Evolutionary conservation across 116 monocot species (phyloP).

Genomic region (Papilionanthe hybrid): DNA sequence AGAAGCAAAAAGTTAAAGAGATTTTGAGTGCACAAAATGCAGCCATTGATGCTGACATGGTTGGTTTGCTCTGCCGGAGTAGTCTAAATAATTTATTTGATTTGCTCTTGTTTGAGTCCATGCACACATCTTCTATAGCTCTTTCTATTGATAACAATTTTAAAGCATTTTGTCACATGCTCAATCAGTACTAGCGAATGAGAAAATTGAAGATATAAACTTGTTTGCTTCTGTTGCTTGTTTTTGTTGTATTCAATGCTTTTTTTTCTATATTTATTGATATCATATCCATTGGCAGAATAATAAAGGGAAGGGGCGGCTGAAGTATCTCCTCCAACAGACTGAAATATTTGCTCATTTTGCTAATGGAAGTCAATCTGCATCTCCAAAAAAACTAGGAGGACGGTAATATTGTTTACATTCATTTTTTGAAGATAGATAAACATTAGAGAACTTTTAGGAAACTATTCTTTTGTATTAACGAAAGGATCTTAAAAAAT

Average conservation of each 20-base stretch:
- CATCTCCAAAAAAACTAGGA: constrained; percentile 51
- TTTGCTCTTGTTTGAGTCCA: background rate
- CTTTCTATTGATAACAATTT: background rate
- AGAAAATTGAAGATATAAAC: background rate
- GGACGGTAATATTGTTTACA: constrained; percentile 56
- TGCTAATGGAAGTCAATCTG: constrained; percentile 77
- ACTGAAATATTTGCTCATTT: constrained; percentile 98
- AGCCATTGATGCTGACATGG: constrained; percentile 92
- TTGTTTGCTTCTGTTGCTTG: background rate
- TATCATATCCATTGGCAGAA: constrained; percentile 41
- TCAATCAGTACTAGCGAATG: background rate
- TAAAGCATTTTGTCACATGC: background rate
- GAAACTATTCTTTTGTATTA: background rate
- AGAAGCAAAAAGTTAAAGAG: constrained; percentile 84
- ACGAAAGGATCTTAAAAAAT: background rate
- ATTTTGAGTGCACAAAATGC: constrained; percentile 82
- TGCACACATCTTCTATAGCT: background rate
- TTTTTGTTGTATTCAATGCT: background rate
- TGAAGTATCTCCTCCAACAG: constrained; percentile 89
- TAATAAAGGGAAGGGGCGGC: constrained; percentile 83
- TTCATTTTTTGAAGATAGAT: background rate
- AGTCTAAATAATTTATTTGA: background rate
- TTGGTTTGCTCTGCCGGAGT: constrained; percentile 6
- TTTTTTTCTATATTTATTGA: background rate
- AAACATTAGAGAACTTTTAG: background rate